Evolutionary conservation across 306 rosid species (phyloP).

Genomic region (Cicer bijugum): DNA sequence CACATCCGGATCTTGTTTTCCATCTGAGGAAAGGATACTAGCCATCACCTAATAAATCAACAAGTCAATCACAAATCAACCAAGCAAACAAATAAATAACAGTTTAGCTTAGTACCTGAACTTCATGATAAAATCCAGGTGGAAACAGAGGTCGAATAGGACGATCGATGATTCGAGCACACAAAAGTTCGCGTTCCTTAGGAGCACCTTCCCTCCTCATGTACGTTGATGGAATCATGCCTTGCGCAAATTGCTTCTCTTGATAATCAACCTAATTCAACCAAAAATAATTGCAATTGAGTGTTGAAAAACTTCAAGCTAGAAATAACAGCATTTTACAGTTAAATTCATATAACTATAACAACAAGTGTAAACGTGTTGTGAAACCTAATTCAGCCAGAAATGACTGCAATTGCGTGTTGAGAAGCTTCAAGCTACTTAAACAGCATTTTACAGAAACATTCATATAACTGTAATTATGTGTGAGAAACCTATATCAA

Average conservation of each 20-base stretch:
- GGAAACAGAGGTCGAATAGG: conserved; percentile 94
- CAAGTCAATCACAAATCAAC: conserved; percentile 12
- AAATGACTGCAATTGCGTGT: too few relatives aligned
- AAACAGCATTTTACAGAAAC: too few relatives aligned
- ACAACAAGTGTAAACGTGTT: too few relatives aligned
- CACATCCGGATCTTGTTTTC: conserved; percentile 90
- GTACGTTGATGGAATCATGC: conserved; percentile 77
- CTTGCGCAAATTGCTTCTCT: conserved; percentile 93
- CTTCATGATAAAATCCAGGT: conserved; percentile 87
- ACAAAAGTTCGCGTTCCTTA: conserved; percentile 88
- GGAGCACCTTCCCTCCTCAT: conserved; percentile 97
- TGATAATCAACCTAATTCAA: conserved; percentile 86
- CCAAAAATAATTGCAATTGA: conserved; percentile 1
- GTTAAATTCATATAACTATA: too few relatives aligned
- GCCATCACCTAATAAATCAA: conserved; percentile 65
- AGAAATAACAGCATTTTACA: neutral
- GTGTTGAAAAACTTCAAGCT: neutral
- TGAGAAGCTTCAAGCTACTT: too few relatives aligned
- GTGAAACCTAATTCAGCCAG: too few relatives aligned
- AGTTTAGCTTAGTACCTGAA: conserved; percentile 68
- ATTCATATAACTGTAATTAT: too few relatives aligned
- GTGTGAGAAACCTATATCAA: too few relatives aligned
- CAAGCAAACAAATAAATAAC: conserved; percentile 16
- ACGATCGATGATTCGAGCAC: conserved; percentile 87
- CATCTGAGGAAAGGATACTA: conserved; percentile 91